Evolutionary conservation across 2,329 filamentous ascomycete genomes (phyloP).

Genomic region (Epichloe elymi): DNA sequence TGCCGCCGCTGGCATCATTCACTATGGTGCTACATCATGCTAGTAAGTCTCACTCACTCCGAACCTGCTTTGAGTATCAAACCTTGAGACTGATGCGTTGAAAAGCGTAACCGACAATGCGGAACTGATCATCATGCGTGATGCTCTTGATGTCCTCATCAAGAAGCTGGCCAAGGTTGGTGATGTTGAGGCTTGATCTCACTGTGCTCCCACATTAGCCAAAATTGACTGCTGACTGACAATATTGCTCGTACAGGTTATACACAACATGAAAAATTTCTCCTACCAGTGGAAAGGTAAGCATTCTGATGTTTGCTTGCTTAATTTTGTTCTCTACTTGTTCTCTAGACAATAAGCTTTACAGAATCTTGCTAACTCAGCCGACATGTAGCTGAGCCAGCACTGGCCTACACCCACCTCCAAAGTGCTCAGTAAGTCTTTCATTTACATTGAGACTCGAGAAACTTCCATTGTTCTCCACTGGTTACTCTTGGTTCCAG

Average conservation of each 20-base stretch:
- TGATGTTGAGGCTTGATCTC: too few relatives aligned
- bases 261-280: conserved; percentile 60
- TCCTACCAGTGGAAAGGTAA: conserved; percentile 56
- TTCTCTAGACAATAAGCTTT: background rate
- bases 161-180: conserved; percentile 62
- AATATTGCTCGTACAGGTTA: conserved; percentile 33
- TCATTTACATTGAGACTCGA: too few relatives aligned
- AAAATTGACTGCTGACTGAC: too few relatives aligned
- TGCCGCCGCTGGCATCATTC: conserved; percentile 70
- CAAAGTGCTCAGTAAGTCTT: conserved; percentile 38
- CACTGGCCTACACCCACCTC: conserved; percentile 65
- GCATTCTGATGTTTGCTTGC: conserved; percentile 5
- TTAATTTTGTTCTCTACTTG: too few relatives aligned
- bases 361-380: background rate
- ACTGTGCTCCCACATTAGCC: too few relatives aligned
- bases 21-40: conserved; percentile 39
- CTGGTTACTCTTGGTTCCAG: too few relatives aligned
- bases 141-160: conserved; percentile 59
- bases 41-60: background rate
- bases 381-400: conserved; percentile 34
- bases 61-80: too few relatives aligned
- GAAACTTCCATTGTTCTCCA: background rate
- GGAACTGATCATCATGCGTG: conserved; percentile 55
- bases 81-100: too few relatives aligned
- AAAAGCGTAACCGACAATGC: conserved; percentile 54